A percentile compares a stretch with the other conserved stretches of the same genome.
These are phyloP conservation scores for Nannochloris sp. DNA, from an alignment of 139 green algal genomes.

Conservation along the genomic window DNA sequence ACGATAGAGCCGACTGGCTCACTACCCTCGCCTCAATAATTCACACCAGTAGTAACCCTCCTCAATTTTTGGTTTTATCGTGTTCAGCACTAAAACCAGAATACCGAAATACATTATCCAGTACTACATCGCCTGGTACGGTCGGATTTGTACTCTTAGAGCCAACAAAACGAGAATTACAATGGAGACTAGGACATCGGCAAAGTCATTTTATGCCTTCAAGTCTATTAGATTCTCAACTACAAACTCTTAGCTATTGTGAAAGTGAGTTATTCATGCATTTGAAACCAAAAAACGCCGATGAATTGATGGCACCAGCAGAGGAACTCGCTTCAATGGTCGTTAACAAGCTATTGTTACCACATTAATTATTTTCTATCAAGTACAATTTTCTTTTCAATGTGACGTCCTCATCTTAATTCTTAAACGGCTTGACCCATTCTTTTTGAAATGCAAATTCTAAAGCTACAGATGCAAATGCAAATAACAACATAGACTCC, in stretches of 20 bases:
- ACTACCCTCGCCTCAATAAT: background rate
- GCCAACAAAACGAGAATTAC: background rate
- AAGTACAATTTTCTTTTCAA: no score
- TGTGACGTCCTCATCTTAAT: no score
- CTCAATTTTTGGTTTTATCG: background rate
- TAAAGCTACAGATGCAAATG: constrained; percentile 49
- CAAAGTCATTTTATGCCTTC: background rate
- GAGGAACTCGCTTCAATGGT: no score
- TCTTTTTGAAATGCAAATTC: constrained; percentile 40
- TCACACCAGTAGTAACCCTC: no score
- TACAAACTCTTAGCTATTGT: background rate
- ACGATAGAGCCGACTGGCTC: background rate
- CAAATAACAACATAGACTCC: constrained; percentile 54
- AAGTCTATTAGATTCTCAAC: background rate
- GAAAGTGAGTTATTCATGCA: no score
- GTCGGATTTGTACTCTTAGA: background rate
- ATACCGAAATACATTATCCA: background rate
- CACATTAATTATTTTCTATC: no score
- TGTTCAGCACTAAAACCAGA: background rate
- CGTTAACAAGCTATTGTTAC: no score
- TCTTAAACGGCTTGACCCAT: constrained; percentile 19
- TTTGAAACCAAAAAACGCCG: no score
- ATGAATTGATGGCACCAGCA: no score
- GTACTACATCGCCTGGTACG: background rate
- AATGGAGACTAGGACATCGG: background rate